Base-by-base conservation (phyloP, 2,329 filamentous ascomycete species). In the Teratosphaeriaceae sp. region DNA sequence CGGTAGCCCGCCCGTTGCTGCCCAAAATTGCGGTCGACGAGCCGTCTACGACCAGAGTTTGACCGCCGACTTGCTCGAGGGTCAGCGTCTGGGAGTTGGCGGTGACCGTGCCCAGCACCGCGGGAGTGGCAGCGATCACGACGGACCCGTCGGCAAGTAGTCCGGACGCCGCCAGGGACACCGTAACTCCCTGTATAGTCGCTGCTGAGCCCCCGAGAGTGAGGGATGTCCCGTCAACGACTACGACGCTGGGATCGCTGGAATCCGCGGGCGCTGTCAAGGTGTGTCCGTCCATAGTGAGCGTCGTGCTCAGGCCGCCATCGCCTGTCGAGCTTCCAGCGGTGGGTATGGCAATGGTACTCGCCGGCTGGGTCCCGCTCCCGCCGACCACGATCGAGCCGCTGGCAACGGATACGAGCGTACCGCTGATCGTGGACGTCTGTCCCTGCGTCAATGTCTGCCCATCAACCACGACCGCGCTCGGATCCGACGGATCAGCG, bases 191-290 rank as follows among this genome's bases (percentile, higher is more conserved):
- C 8, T 38, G 12, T 5, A 38, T 27, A 12, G 20, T 27, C 12
- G n/a, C 20, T 11, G 7, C 36, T 5, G 20, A 8, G 13, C 20
- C 36, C 26, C 36, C 16, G 13, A 38, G 36, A 5, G 20, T 24
- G 7, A 38, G 5, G 20, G 36, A 27, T 6, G 36, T 24, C 4
- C 36, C 36, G 22, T 38, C 36, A 5, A 38, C 36, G 4, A 38
- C 18, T 5, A 21, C 21, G 36, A 38, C 36, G 16, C 20, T 38
- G 5, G 36, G 36, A 16, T 38, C 16, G 22, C 22, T 27, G 9
- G 36, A 21, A 12, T 38, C 36, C 13, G 36, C 22, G 36, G n/a
- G 8, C 6, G 36, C 36, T 5, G 36, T 38, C 21, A 38, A 26
- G 5, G 36, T 38, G 23, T 38, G 36, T 15, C 36, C 36, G 11